Evolutionary conservation across 2,329 filamentous ascomycete genomes (phyloP).

Genomic region (Chaetomiaceae sp.): DNA sequence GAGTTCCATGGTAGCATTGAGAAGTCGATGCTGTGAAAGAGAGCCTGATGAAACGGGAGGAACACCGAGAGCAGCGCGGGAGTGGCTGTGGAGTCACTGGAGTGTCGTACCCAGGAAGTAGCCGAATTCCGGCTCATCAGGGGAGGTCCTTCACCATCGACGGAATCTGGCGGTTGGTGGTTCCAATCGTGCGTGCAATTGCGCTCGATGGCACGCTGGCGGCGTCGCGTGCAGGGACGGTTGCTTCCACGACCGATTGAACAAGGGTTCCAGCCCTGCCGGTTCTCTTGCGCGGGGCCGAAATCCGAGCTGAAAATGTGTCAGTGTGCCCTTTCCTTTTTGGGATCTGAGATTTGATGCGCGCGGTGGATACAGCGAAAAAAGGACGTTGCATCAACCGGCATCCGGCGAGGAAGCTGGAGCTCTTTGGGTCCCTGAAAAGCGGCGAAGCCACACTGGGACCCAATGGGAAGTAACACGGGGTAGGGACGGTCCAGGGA

Average conservation of each 20-base stretch:
- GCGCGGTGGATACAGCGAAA: conserved; percentile 16
- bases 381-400: conserved; percentile 8
- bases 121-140: conserved; percentile 19
- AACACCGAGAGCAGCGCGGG: no score
- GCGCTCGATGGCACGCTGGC: background rate
- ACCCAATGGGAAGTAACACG: no score
- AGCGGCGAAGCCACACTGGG: no score
- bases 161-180: background rate
- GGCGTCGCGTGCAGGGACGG: background rate
- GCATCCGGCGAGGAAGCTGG: no score
- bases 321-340: background rate
- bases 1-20: no score
- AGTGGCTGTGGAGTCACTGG: no score
- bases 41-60: conserved; percentile 2
- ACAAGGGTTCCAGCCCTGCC: no score
- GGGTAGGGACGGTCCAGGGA: no score
- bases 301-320: background rate
- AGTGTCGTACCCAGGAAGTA: conserved; percentile 10
- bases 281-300: background rate
- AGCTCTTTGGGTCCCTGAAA: no score
- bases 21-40: no score
- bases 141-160: conserved; percentile 13
- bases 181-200: background rate
- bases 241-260: background rate
- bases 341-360: conserved; percentile 24